Percentiles rank a stretch among this genome's conserved stretches.
These are phyloP conservation scores for Saccharomycopsis olivae DNA, from an alignment of 805 yeast species.

Conservation along the genomic window DNA sequence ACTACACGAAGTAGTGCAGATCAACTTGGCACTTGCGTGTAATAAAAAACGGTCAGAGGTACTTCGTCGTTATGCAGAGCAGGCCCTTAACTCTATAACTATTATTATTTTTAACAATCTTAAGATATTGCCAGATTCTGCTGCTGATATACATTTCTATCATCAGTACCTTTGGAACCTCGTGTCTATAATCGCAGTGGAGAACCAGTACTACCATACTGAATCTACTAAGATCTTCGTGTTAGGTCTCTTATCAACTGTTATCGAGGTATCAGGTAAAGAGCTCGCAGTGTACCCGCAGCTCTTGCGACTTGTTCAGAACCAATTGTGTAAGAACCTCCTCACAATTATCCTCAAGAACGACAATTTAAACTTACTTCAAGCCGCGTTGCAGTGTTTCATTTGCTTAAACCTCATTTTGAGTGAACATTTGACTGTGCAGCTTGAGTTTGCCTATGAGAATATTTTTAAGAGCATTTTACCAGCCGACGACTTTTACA, in stretches of 20 bases:
- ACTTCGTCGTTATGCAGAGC: constrained; percentile 79
- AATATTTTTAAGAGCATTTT: constrained; percentile 51
- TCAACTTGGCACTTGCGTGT: constrained; percentile 84
- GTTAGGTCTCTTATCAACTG: constrained; percentile 59
- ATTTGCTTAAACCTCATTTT: constrained; percentile 60
- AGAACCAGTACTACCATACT: constrained; percentile 73
- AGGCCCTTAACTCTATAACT: constrained; percentile 62
- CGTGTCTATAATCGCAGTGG: constrained; percentile 71
- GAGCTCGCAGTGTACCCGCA: constrained; percentile 34
- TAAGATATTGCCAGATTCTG: constrained; percentile 37
- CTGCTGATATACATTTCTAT: constrained; percentile 38
- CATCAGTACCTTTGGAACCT: constrained; percentile 66
- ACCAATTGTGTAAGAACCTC: constrained; percentile 76
- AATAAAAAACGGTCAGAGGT: constrained; percentile 88
- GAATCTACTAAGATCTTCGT: constrained; percentile 83
- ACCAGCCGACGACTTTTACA: constrained; percentile 25
- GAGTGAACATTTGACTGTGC: constrained; percentile 59
- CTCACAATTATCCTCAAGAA: constrained; percentile 66
- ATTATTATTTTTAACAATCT: constrained; percentile 56
- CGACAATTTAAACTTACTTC: constrained; percentile 64
- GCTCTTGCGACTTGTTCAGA: constrained; percentile 58
- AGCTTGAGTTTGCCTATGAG: constrained; percentile 63
- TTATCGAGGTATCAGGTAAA: constrained; percentile 73
- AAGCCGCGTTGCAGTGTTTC: constrained; percentile 66
- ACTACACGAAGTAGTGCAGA: constrained; percentile 80